Percentiles rank a stretch among this genome's conserved stretches.
These are phyloP conservation scores for Globomyces pollinis-pini DNA, from an alignment of 192 early-diverging fungal genomes.

Conservation along the genomic window DNA sequence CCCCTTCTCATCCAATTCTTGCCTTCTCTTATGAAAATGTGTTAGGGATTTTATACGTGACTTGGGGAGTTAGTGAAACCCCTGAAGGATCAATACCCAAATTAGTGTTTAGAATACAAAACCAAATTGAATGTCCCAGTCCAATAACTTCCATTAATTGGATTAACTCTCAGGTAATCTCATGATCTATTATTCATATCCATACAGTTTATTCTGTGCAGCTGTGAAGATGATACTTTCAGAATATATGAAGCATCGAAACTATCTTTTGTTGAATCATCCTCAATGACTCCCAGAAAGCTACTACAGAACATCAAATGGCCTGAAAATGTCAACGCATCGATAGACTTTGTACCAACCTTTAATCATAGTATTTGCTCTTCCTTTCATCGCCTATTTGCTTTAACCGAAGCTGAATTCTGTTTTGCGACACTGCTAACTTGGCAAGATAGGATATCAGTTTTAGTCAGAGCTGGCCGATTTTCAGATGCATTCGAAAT, in stretches of 20 bases:
- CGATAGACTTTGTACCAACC: not conserved
- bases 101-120: not conserved
- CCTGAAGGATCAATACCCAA: not conserved
- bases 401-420: constrained; percentile 16
- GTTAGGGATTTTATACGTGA: not conserved
- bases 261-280: not conserved
- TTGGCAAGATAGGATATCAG: constrained; percentile 38
- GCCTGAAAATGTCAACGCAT: not conserved
- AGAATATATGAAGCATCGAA: not conserved
- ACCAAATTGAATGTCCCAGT: not conserved
- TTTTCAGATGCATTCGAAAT: constrained; percentile 35
- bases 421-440: constrained; percentile 23
- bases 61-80: not conserved
- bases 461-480: constrained; percentile 31
- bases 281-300: not conserved
- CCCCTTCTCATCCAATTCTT: constrained; percentile 8
- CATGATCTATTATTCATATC: too few relatives aligned
- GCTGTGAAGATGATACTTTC: not conserved
- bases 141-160: not conserved
- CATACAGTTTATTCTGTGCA: not conserved
- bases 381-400: constrained; percentile 4
- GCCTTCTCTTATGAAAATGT: constrained; percentile 9
- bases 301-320: not conserved
- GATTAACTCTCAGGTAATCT: not conserved
- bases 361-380: not conserved